Evolutionary conservation across 371 early-diverging fungal species (phyloP).

Genomic region (Circinella umbellata): DNA sequence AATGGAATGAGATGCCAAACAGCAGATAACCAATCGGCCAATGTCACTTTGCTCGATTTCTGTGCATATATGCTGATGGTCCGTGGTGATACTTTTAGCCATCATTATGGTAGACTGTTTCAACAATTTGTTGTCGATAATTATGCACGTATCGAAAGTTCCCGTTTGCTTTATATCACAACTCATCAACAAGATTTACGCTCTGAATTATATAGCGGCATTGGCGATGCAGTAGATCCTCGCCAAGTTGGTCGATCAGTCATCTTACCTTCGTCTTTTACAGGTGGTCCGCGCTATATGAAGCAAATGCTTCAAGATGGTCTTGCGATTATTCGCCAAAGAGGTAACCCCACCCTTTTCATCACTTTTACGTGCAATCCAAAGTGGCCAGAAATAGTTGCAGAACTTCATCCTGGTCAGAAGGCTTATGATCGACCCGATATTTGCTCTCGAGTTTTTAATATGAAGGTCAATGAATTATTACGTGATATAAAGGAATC

Average conservation of each 20-base stretch:
- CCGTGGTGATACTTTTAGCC: background rate
- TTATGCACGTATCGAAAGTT: background rate
- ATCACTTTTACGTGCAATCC: background rate
- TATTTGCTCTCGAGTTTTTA: background rate
- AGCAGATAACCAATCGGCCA: background rate
- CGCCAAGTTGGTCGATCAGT: background rate
- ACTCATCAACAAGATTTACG: background rate
- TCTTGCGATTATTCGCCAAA: slow-evolving; percentile 1
- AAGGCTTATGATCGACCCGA: slow-evolving; percentile 7
- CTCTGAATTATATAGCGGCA: background rate
- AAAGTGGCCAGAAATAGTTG: background rate
- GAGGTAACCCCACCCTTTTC: background rate
- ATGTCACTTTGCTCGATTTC: background rate
- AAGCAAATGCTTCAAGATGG: slow-evolving; percentile 3
- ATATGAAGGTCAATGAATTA: slow-evolving; percentile 7
- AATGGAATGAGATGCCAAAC: too few species aligned
- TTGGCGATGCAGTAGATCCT: background rate
- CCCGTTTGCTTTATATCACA: background rate
- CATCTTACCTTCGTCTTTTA: background rate
- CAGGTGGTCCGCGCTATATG: background rate
- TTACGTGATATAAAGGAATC: slow-evolving; percentile 25
- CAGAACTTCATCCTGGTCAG: background rate
- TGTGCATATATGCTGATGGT: slow-evolving; percentile 1
- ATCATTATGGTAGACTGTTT: background rate
- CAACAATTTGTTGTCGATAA: background rate